phyloP scores from a whole-genome alignment of 2,329 filamentous ascomycete species.

The Stemphylium beticola region DNA sequence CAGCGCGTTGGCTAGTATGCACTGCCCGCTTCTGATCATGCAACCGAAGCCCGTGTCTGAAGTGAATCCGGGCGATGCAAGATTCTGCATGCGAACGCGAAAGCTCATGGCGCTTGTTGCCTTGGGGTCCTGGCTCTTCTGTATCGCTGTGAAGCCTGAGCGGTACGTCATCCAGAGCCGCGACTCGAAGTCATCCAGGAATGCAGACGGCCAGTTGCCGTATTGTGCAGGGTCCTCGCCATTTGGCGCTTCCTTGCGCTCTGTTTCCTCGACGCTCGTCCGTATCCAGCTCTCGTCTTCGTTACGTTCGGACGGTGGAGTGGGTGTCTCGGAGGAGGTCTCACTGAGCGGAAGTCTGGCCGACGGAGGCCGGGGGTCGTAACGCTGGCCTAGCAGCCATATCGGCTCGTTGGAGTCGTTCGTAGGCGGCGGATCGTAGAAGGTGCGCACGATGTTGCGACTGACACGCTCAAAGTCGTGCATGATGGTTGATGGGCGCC shows the following conservation, averaged over 20 bases:
- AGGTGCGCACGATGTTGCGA: slow-evolving; percentile 84
- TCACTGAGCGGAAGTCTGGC: slow-evolving; percentile 29
- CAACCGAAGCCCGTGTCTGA: slow-evolving; percentile 98
- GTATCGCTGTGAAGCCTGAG: slow-evolving; percentile 82
- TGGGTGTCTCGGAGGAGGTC: slow-evolving; percentile 26
- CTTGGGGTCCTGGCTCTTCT: slow-evolving; percentile 76
- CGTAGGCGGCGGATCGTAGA: slow-evolving; percentile 88
- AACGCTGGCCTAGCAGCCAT: slow-evolving; percentile 78
- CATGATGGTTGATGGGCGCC: slow-evolving; percentile 52
- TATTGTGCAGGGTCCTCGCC: slow-evolving; percentile 47
- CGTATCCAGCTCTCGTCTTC: slow-evolving; percentile 65
- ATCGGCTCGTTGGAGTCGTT: slow-evolving; percentile 77
- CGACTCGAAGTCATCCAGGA: slow-evolving; percentile 92
- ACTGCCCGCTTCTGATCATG: slow-evolving; percentile 97
- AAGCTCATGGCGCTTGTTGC: slow-evolving; percentile 77
- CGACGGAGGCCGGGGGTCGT: slow-evolving; percentile 50
- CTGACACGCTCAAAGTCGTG: slow-evolving; percentile 74
- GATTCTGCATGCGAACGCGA: slow-evolving; percentile 80
- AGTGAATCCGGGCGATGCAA: slow-evolving; percentile 84
- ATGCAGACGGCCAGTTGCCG: slow-evolving; percentile 79
- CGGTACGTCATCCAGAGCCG: slow-evolving; percentile 97
- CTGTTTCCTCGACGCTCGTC: slow-evolving; percentile 71
- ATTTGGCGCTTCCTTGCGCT: slow-evolving; percentile 62
- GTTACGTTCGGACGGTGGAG: slow-evolving; percentile 32
- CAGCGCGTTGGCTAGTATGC: slow-evolving; percentile 86